Conservation (phyloP, 305 asterid genomes). For the Caryopteris hybrid region DNA sequence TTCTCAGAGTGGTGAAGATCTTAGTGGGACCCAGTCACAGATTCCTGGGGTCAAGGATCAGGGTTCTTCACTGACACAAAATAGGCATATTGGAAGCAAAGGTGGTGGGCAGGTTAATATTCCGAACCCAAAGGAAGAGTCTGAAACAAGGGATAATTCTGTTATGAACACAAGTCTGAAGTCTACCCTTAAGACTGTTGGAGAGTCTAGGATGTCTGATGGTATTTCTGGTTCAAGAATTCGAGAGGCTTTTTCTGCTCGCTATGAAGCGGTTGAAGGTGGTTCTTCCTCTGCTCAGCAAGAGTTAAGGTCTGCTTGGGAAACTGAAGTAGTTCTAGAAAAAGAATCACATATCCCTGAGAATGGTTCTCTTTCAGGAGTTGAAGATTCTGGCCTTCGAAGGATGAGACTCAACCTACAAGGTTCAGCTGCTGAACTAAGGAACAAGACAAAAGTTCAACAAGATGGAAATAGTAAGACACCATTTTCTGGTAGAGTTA, state of each 20-base stretch:
- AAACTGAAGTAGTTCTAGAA: constrained; percentile 36
- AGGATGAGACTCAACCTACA: constrained; percentile 39
- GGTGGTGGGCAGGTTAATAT: constrained; percentile 32
- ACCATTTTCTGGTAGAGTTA: constrained; percentile 33
- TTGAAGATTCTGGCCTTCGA: constrained; percentile 51
- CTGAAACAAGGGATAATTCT: constrained; percentile 32
- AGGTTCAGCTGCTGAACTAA: constrained; percentile 40
- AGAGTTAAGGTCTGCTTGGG: constrained; percentile 35
- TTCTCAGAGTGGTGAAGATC: constrained; percentile 37
- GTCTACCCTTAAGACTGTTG: constrained; percentile 33
- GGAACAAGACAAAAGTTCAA: constrained; percentile 39
- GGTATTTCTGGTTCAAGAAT: constrained; percentile 54
- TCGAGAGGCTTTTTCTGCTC: constrained; percentile 45
- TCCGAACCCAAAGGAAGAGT: constrained; percentile 32
- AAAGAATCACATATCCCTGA: constrained; percentile 31
- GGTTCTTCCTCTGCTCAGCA: constrained; percentile 39
- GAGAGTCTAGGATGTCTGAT: constrained; percentile 37
- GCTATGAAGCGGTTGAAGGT: constrained; percentile 39
- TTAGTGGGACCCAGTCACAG: constrained; percentile 28
- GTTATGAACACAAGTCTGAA: constrained; percentile 27
- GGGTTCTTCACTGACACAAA: constrained; percentile 28
- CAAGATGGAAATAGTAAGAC: constrained; percentile 35
- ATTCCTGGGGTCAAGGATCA: constrained; percentile 31
- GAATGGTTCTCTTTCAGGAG: constrained; percentile 36
- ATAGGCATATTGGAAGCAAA: constrained; percentile 29